phyloP scores from a whole-genome alignment of 2,329 filamentous ascomycete species.

The Allantophomopsis lycopodina region DNA sequence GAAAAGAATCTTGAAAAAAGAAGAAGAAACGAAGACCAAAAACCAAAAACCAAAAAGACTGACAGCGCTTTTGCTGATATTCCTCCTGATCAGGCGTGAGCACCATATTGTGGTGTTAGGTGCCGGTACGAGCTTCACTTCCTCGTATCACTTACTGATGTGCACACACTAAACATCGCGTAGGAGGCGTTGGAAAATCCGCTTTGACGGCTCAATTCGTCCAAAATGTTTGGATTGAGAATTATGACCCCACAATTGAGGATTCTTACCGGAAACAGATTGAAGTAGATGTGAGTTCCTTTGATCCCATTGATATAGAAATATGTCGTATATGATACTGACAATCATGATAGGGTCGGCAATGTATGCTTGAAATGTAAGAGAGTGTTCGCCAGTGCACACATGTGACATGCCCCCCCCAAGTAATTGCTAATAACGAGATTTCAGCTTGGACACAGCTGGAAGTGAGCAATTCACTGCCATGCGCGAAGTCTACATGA shows the following conservation, averaged over 20 bases:
- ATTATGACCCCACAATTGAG: slow-evolving; percentile 48
- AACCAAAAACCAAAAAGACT: too few species aligned
- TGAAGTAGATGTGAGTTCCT: slow-evolving; percentile 50
- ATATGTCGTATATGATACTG: background rate
- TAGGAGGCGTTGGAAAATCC: slow-evolving; percentile 62
- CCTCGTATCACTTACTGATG: background rate
- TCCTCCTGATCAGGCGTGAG: slow-evolving; percentile 30
- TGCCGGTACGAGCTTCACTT: slow-evolving; percentile 30
- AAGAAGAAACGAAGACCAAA: too few species aligned
- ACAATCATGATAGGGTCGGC: slow-evolving; percentile 37
- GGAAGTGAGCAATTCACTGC: slow-evolving; percentile 67
- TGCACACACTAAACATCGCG: slow-evolving; percentile 1
- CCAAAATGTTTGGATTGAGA: slow-evolving; percentile 64
- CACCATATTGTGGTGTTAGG: slow-evolving; percentile 55
- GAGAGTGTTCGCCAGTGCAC: slow-evolving; percentile 10
- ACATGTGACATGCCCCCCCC: background rate
- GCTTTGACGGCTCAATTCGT: slow-evolving; percentile 67
- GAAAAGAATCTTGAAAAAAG: too few species aligned
- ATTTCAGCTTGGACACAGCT: slow-evolving; percentile 49
- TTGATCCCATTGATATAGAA: background rate
- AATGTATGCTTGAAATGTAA: slow-evolving; percentile 61
- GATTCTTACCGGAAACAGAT: slow-evolving; percentile 46
- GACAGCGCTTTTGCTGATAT: too few species aligned
- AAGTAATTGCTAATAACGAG: slow-evolving; percentile 5
- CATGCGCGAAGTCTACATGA: slow-evolving; percentile 57